phyloP scores from a whole-genome alignment of 192 early-diverging fungal genomes.

The Cladochytrium replicatum region DNA sequence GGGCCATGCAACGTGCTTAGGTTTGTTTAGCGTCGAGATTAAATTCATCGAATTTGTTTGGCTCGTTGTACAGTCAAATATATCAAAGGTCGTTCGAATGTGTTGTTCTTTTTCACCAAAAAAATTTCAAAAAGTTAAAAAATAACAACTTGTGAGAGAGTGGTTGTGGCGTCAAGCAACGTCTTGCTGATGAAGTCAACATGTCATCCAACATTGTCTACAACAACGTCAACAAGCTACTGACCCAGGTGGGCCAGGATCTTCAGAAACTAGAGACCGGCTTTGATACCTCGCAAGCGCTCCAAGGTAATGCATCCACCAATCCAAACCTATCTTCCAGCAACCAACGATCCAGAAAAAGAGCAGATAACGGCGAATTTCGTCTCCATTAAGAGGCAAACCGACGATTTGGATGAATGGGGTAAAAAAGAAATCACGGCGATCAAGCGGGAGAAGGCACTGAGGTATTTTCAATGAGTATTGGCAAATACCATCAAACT shows the following conservation, averaged over 20 bases:
- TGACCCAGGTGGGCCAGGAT: conserved; percentile 18
- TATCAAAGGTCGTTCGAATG: no score
- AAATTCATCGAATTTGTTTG: no score
- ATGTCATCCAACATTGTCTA: conserved; percentile 30
- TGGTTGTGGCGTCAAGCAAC: no score
- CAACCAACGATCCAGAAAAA: not conserved
- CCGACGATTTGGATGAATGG: conserved; percentile 29
- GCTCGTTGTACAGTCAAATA: no score
- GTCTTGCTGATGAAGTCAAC: no score
- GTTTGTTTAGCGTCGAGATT: no score
- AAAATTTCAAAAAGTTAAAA: no score
- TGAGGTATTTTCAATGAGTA: conserved; percentile 18
- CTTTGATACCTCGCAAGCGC: conserved; percentile 12
- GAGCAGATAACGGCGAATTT: conserved; percentile 14
- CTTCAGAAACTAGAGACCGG: conserved; percentile 21
- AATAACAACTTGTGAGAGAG: no score
- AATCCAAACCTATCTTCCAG: not conserved
- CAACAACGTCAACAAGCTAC: conserved; percentile 27
- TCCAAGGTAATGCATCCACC: conserved; percentile 16
- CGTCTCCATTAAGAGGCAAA: conserved; percentile 22
- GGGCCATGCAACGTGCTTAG: no score
- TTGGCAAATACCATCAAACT: conserved; percentile 1
- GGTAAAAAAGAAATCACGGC: conserved; percentile 35
- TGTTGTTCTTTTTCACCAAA: no score
- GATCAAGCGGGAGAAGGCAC: conserved; percentile 33